phyloP scores from a whole-genome alignment of 2,329 filamentous ascomycete species.

The Trichoderma sp. region DNA sequence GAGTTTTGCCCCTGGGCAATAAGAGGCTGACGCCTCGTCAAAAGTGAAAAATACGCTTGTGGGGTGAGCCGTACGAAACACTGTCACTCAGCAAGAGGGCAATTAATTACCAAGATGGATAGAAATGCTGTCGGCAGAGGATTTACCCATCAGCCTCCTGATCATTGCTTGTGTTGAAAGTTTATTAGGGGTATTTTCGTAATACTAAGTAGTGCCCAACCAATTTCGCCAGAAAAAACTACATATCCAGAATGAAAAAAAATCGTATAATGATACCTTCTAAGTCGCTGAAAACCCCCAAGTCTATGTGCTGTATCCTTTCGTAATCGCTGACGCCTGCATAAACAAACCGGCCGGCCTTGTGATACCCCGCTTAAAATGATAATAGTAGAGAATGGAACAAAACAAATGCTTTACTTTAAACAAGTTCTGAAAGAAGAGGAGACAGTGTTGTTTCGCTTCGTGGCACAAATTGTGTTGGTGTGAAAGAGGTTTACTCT shows the following conservation, averaged over 20 bases:
- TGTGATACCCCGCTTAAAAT: background rate
- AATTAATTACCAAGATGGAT: background rate
- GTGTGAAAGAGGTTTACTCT: background rate
- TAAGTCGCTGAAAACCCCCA: conserved; percentile 18
- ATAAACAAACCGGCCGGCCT: background rate
- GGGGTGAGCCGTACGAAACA: background rate
- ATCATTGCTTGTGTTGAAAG: background rate
- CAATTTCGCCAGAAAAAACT: background rate
- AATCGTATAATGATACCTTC: conserved; percentile 7
- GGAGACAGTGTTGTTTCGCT: background rate
- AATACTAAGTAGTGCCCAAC: conserved; percentile 2
- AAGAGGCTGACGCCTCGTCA: background rate
- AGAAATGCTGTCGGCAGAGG: background rate
- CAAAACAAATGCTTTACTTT: background rate
- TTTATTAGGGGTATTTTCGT: conserved; percentile 5
- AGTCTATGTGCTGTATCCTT: conserved; percentile 24
- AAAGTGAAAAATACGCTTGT: background rate
- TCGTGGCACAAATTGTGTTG: background rate
- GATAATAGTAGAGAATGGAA: background rate
- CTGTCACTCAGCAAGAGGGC: background rate
- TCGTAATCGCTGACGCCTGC: background rate
- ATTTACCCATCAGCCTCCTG: background rate
- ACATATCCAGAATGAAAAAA: background rate
- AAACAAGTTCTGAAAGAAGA: background rate
- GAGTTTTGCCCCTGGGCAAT: conserved; percentile 4